Percentiles rank a stretch among this genome's conserved stretches.
Evolutionary conservation across 139 green algal genomes (phyloP).

Genomic region (Closterium sp.): DNA sequence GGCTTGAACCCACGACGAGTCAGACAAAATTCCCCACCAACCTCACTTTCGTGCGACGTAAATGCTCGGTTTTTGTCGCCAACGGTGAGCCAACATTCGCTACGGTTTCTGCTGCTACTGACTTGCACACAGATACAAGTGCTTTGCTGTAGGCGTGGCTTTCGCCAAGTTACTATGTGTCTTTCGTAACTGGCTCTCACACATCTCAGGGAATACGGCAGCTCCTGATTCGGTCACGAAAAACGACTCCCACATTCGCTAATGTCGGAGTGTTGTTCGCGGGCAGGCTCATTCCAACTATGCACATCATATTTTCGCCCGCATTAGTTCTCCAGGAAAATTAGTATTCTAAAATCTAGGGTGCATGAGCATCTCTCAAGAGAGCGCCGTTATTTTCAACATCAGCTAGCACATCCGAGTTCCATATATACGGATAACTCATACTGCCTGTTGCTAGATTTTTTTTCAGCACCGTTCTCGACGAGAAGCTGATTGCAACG

Average conservation of each 20-base stretch:
- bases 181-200: neutral
- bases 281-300: no score
- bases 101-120: neutral
- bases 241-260: neutral
- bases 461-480: neutral
- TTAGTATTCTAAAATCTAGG: neutral
- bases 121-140: no score
- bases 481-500: neutral
- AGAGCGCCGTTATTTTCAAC: neutral
- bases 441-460: no score
- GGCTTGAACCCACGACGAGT: neutral
- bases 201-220: neutral
- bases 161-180: neutral
- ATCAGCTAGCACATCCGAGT: neutral
- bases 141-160: no score
- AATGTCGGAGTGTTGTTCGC: neutral
- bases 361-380: neutral
- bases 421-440: no score
- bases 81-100: no score
- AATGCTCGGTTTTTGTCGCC: neutral
- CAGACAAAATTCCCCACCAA: neutral
- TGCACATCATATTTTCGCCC: no score
- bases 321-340: neutral
- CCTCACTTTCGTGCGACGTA: neutral
- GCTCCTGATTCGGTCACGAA: neutral